A percentile compares a stretch with the other conserved stretches of the same genome.
Conservation (phyloP, 2,329 filamentous ascomycete species). For the Botrytis aclada region DNA sequence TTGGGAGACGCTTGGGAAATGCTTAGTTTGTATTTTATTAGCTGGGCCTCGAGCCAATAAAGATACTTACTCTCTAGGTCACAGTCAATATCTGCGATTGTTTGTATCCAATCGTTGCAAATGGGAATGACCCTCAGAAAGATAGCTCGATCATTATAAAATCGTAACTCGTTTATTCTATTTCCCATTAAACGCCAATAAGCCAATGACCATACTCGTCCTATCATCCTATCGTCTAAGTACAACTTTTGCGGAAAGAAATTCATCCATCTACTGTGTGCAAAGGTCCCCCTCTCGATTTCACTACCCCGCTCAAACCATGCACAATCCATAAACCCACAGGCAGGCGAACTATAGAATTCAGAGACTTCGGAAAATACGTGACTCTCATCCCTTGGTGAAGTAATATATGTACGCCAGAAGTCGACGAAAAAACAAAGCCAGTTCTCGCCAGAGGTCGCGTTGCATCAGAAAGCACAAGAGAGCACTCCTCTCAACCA, state of each 20-base stretch:
- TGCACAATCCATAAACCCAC: background rate
- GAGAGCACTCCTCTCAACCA: conserved; percentile 14
- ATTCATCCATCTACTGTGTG: conserved; percentile 6
- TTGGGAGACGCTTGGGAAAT: background rate
- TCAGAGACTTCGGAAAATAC: conserved; percentile 2
- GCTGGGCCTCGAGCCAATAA: background rate
- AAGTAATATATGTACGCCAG: conserved; percentile 19
- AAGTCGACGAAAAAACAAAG: conserved; percentile 9
- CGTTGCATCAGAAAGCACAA: conserved; percentile 18
- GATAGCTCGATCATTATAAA: conserved; percentile 12
- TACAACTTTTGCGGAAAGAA: conserved; percentile 18
- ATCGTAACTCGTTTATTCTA: conserved; percentile 16
- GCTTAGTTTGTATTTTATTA: background rate
- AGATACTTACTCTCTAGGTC: background rate
- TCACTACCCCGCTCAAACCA: conserved; percentile 6
- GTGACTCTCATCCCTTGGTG: background rate
- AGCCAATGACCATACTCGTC: conserved; percentile 6
- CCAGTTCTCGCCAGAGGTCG: conserved; percentile 10
- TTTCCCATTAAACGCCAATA: conserved; percentile 15
- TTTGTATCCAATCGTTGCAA: background rate
- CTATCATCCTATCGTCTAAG: conserved; percentile 12
- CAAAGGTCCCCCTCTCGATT: background rate
- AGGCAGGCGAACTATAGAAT: background rate
- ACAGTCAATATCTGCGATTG: background rate
- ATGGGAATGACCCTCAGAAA: background rate